phyloP scores from a whole-genome alignment of 179 eudicot species.

The Beta macrorhiza region DNA sequence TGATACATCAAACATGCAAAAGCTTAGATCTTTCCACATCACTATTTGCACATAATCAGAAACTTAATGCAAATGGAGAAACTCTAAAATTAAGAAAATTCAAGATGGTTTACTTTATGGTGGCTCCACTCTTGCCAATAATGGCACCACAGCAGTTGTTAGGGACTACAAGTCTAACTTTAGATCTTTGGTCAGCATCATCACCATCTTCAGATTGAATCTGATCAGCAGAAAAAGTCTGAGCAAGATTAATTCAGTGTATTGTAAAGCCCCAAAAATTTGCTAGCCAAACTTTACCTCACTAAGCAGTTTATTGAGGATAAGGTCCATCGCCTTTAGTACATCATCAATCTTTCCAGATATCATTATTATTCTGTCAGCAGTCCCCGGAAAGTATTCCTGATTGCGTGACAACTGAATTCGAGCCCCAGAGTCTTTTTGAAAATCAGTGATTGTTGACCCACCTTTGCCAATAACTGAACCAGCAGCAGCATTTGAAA shows the following conservation, averaged over 20 bases:
- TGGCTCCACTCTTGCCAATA: constrained; percentile 92
- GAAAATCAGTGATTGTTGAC: constrained; percentile 80
- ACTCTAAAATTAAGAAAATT: not conserved
- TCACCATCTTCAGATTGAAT: constrained; percentile 61
- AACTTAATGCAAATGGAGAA: not conserved
- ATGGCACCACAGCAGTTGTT: constrained; percentile 94
- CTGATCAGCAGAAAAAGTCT: constrained; percentile 34
- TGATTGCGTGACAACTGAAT: constrained; percentile 92
- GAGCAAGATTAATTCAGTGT: constrained; percentile 17
- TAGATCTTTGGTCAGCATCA: constrained; percentile 60
- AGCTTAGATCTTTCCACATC: not conserved
- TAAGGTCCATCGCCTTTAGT: constrained; percentile 78
- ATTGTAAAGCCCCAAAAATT: not conserved
- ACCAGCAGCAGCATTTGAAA: constrained; percentile 95
- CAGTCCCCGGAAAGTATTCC: constrained; percentile 90
- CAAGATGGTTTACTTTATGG: constrained; percentile 57
- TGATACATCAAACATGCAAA: not conserved
- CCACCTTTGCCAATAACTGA: constrained; percentile 95
- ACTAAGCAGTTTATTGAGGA: constrained; percentile 64
- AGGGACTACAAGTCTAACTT: constrained; percentile 81
- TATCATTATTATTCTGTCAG: constrained; percentile 85
- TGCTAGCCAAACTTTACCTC: constrained; percentile 50
- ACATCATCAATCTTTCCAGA: constrained; percentile 72
- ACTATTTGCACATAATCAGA: constrained; percentile 4
- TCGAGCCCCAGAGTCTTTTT: constrained; percentile 84